Evolutionary conservation across 2,329 filamentous ascomycete genomes (phyloP), one percentile per base, ranked within the genome.

Genomic region (Dothistroma pini): DNA sequence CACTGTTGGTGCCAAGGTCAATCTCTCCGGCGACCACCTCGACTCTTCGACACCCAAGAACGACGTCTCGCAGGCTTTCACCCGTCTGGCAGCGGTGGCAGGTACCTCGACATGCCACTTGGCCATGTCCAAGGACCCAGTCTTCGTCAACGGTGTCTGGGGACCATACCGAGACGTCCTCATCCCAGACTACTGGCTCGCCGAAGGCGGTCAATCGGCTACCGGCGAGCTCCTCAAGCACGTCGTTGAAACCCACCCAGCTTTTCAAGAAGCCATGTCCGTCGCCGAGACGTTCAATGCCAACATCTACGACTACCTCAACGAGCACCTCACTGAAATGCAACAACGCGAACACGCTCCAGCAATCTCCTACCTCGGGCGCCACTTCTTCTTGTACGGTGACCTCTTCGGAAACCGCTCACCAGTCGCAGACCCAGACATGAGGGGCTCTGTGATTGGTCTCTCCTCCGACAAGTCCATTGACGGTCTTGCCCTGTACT

Each of bases 361-460:
- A 0, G 86, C 86, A 56, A 84, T 97, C 64, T 88, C 91, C 19
- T 96, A 93, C 76, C 82, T 99, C 1, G 92, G 87, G 12, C 90
- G 93, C 9, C 93, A 99, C 77, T 89, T 96, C 79, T 99, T 99
- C 85, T 96, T 99, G 81, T 99, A 99, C 75, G 95, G 95, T 65
- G 95, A 99, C 73, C 83, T 97, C 4, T 97, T 96, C 84, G 95
- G 95, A 63, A 99, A 99, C 79, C 88, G 95, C 47, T 96, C 92
- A 21, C 95, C 95, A 1, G 85, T 99, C 60, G 93, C 95, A 4
- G 93, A 99, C 72, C 83, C 93, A 29, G 89, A 87, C 77, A 99
- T 99, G 95, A 89, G 89, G 67, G 95, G 95, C 29, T 87, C 90
- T 7, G 85, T 96, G 65, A 87, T 97, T 64, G 95, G 95, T 19